phyloP scores from a whole-genome alignment of 495 filamentous ascomycete genomes.

The Neurospora sp. region DNA sequence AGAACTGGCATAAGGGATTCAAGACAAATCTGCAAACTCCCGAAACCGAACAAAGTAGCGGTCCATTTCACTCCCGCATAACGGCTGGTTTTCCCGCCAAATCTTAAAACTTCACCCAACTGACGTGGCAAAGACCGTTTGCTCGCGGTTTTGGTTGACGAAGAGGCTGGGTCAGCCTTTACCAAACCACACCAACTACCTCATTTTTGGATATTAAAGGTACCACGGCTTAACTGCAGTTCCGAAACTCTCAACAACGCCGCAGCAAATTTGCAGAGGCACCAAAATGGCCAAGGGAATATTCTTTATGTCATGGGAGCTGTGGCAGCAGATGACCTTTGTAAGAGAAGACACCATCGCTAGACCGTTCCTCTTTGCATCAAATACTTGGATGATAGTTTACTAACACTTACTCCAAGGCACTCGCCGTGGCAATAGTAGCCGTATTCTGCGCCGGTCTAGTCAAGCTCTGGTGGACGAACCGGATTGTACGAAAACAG shows the following conservation, averaged over 20 bases:
- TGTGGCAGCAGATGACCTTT: constrained; percentile 90
- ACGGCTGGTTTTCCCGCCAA: neutral
- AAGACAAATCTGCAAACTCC: neutral
- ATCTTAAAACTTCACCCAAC: neutral
- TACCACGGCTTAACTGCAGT: neutral
- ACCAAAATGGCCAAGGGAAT: constrained; percentile 14
- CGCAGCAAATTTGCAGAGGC: neutral
- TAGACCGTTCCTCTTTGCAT: neutral
- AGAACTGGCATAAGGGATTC: neutral
- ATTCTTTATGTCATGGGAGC: constrained; percentile 70
- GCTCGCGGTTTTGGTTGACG: neutral
- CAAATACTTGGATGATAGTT: neutral
- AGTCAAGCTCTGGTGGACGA: constrained; percentile 51
- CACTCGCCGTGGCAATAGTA: constrained; percentile 39
- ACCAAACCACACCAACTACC: neutral
- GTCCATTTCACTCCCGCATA: neutral
- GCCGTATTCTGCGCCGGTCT: constrained; percentile 42
- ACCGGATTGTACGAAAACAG: constrained; percentile 55
- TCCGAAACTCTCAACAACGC: neutral
- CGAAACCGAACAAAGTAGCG: neutral
- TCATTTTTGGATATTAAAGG: neutral
- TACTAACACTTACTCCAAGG: constrained; percentile 22
- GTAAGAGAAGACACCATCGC: constrained; percentile 42
- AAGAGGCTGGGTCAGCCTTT: neutral
- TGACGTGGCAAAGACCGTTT: neutral